These are phyloP conservation scores for Lentinula edodes DNA, from an alignment of 768 basidiomycete genomes.

Conservation along the genomic window DNA sequence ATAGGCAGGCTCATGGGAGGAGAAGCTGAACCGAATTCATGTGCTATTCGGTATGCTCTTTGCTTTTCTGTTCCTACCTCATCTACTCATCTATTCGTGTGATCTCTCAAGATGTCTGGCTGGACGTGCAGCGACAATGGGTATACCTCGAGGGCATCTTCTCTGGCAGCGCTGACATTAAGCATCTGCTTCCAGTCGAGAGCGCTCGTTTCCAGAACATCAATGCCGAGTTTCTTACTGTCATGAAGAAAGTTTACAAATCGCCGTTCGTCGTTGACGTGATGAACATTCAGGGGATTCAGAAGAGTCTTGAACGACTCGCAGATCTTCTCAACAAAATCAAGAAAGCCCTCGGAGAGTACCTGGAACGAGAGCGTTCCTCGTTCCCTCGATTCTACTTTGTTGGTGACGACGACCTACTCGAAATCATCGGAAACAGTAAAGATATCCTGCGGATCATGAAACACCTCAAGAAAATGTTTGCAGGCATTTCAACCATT, in stretches of 20 bases:
- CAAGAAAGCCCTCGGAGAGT: slow-evolving; percentile 98
- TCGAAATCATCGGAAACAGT: slow-evolving; percentile 99
- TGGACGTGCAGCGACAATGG: slow-evolving; percentile 99
- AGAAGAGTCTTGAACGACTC: slow-evolving; percentile 95
- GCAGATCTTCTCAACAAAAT: slow-evolving; percentile 97
- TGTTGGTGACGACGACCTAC: slow-evolving; percentile 95
- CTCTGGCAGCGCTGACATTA: slow-evolving; percentile 99
- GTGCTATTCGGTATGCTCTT: slow-evolving; percentile 75
- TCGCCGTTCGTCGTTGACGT: slow-evolving; percentile 97
- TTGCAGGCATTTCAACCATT: slow-evolving; percentile 92
- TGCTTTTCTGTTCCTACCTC: neutral
- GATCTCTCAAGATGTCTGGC: slow-evolving; percentile 79
- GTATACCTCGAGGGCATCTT: slow-evolving; percentile 99
- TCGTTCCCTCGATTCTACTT: slow-evolving; percentile 99
- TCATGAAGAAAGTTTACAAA: slow-evolving; percentile 99
- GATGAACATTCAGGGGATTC: slow-evolving; percentile 91
- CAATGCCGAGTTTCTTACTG: slow-evolving; percentile 94
- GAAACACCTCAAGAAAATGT: slow-evolving; percentile 99
- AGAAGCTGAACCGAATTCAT: slow-evolving; percentile 93
- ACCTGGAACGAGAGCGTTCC: slow-evolving; percentile 93
- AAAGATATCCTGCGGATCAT: slow-evolving; percentile 97
- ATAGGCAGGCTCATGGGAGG: slow-evolving; percentile 89
- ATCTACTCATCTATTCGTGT: neutral
- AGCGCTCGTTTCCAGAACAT: slow-evolving; percentile 98
- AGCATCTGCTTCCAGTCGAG: slow-evolving; percentile 96